Evolutionary conservation across 306 rosid genomes (phyloP), one percentile per base, ranked within the genome.

Genomic region (Malus sieversii): DNA sequence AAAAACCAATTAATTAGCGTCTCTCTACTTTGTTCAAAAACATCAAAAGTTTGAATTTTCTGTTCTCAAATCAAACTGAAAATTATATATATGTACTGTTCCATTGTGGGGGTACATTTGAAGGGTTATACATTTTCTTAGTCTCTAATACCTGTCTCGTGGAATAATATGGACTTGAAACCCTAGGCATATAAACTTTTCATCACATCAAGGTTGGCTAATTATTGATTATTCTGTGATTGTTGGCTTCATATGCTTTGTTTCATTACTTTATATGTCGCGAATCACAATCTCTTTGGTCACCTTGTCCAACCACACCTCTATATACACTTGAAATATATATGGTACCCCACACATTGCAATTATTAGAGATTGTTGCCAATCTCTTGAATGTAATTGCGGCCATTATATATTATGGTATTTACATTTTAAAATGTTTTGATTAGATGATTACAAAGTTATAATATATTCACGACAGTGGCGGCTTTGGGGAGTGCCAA

Each of bases 281-380:
- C 4, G 11, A 22, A n/a, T 58, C 66, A 12, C 66, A 23, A 60
- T 60, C 18, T 60, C 66, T 27, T 27, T 61, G 40, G 19, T 63
- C 33, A 63, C 40, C 27, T 63, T 63, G 19, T 29, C 40, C 68
- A 29, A 29, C 42, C 68, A 33, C 20, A 32, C 38, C 3, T 22
- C 44, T 10, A 64, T 19, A 33, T 33, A 65, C 40, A 18, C 38
- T 7, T 65, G 27, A 60, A 25, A 30, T 61, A 27, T 25, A 25
- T 65, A 65, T 65, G 46, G 16, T 33, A 44, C 70, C 58, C 76
- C 58, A 59, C 53, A 58, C 40, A 72, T 14, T 72, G 29, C 35
- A 58, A 73, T 73, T 73, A 73, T 59, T 57, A 22, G 53, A 60
- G 75, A 53, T 52, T 52, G 64, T 71, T 71, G 48, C 33, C 64